Conservation (phyloP, 2,329 filamentous ascomycete genomes). For the Peltaster fructicola region DNA sequence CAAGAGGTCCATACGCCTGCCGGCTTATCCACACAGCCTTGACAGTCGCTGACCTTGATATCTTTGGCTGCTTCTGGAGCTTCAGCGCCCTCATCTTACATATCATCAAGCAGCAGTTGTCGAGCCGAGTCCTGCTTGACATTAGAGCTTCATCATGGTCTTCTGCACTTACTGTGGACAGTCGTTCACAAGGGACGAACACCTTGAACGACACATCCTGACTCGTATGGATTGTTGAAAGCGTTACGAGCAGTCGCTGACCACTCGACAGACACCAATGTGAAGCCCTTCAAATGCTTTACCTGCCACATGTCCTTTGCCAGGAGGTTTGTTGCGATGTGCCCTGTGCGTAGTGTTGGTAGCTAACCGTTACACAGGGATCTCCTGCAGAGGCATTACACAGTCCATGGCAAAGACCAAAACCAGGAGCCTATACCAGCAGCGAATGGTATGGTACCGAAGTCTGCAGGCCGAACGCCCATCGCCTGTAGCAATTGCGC, state of each 20-base stretch:
- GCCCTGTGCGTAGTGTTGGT: not conserved
- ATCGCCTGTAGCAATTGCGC: slow-evolving; percentile 37
- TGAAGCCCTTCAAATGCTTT: slow-evolving; percentile 38
- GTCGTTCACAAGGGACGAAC: slow-evolving; percentile 35
- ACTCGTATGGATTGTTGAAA: slow-evolving; percentile 24
- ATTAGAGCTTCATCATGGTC: slow-evolving; percentile 24
- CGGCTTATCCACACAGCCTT: too few relatives aligned
- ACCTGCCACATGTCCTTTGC: slow-evolving; percentile 38
- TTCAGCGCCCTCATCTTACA: too few relatives aligned
- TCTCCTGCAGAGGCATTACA: slow-evolving; percentile 34
- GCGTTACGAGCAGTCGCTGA: slow-evolving; percentile 4
- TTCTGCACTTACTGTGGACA: slow-evolving; percentile 37
- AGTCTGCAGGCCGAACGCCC: slow-evolving; percentile 33
- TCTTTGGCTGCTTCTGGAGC: too few relatives aligned
- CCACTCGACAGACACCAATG: slow-evolving; percentile 28
- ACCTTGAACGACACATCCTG: slow-evolving; percentile 34
- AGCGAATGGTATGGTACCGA: slow-evolving; percentile 32
- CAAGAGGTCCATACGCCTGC: too few relatives aligned
- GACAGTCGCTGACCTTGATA: too few relatives aligned
- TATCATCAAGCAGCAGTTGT: too few relatives aligned
- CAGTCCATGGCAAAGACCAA: slow-evolving; percentile 32
- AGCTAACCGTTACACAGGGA: slow-evolving; percentile 20
- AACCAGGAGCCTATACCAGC: slow-evolving; percentile 33
- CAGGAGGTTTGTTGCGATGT: slow-evolving; percentile 24
- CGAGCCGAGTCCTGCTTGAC: too few relatives aligned